Evolutionary conservation across 768 basidiomycete genomes (phyloP).

Genomic region (Trametes cubensis): DNA sequence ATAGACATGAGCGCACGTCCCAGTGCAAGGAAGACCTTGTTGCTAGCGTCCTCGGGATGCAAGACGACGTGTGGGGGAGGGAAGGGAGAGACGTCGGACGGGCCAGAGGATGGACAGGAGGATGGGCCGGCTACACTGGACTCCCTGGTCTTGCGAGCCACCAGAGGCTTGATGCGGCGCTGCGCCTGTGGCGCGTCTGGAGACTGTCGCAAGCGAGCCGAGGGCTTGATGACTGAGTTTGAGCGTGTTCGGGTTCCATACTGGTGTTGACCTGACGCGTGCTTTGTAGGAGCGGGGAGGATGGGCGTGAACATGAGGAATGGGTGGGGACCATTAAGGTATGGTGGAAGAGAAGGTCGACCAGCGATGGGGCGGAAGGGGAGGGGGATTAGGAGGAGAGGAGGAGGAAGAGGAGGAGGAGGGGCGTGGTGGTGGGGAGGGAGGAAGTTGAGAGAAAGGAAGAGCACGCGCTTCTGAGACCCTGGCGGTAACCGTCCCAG

Average conservation of each 20-base stretch:
- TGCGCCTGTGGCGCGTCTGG: slow-evolving; percentile 40
- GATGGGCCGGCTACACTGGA: slow-evolving; percentile 13
- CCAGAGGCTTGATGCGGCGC: slow-evolving; percentile 36
- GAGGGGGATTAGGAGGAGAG: slow-evolving; percentile 18
- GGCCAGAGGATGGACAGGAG: slow-evolving; percentile 20
- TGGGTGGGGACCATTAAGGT: slow-evolving; percentile 35
- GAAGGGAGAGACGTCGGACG: slow-evolving; percentile 44
- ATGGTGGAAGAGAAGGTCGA: slow-evolving; percentile 29
- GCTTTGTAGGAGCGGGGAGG: slow-evolving; percentile 32
- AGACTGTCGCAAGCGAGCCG: slow-evolving; percentile 50
- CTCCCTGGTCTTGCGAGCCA: slow-evolving; percentile 28
- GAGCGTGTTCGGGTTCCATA: slow-evolving; percentile 61
- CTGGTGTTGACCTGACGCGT: slow-evolving; percentile 37
- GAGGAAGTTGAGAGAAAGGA: slow-evolving; percentile 29
- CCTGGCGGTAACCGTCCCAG: slow-evolving; percentile 35
- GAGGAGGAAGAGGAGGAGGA: slow-evolving; percentile 28
- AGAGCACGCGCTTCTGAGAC: slow-evolving; percentile 32
- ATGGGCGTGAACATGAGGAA: slow-evolving; percentile 32
- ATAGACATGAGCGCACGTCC: slow-evolving; percentile 74
- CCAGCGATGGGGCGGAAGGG: slow-evolving; percentile 33
- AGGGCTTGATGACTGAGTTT: slow-evolving; percentile 54
- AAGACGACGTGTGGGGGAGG: slow-evolving; percentile 67
- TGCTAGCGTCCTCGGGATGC: slow-evolving; percentile 72
- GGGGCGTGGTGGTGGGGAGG: slow-evolving; percentile 35
- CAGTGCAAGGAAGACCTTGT: slow-evolving; percentile 74